These are phyloP conservation scores for Blakeslea trispora DNA, from an alignment of 371 early-diverging fungal genomes.

Conservation along the genomic window DNA sequence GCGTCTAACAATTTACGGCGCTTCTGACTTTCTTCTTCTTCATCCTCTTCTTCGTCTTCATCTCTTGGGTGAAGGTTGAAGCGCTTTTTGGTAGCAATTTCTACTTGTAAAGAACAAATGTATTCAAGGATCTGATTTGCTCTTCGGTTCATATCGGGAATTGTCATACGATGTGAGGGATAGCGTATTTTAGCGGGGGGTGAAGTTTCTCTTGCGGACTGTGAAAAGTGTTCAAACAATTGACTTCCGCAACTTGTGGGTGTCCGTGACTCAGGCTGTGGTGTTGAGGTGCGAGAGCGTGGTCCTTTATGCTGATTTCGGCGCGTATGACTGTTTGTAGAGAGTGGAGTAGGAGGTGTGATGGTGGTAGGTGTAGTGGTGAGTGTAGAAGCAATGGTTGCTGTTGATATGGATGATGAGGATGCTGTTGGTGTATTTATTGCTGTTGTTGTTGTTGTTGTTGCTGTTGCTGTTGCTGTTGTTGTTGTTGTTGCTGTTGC, in stretches of 20 bases:
- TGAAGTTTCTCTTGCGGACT: conserved; percentile 22
- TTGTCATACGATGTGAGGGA: conserved; percentile 48
- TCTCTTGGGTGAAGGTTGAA: not conserved
- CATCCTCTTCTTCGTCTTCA: conserved; percentile 17
- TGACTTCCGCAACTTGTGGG: conserved; percentile 8
- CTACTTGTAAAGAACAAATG: conserved; percentile 55
- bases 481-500: too few species aligned
- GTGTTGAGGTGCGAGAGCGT: conserved; percentile 29
- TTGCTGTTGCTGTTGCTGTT: too few species aligned
- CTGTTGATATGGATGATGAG: too few species aligned
- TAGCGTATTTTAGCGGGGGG: conserved; percentile 50
- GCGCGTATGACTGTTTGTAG: too few species aligned
- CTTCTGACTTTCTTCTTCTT: conserved; percentile 11
- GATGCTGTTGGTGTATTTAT: too few species aligned
- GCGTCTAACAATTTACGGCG: conserved; percentile 17
- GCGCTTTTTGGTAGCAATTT: conserved; percentile 34
- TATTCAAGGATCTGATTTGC: conserved; percentile 60
- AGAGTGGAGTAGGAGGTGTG: conserved; percentile 1
- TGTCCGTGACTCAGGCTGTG: conserved; percentile 24
- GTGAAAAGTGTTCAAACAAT: conserved; percentile 22
- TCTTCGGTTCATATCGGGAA: conserved; percentile 60
- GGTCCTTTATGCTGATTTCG: conserved; percentile 13
- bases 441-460: too few species aligned
- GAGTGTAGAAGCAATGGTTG: not conserved
- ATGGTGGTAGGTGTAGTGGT: too few species aligned